Base-by-base conservation (phyloP, 2,329 filamentous ascomycete species). In the Lecanosticta acicola region DNA sequence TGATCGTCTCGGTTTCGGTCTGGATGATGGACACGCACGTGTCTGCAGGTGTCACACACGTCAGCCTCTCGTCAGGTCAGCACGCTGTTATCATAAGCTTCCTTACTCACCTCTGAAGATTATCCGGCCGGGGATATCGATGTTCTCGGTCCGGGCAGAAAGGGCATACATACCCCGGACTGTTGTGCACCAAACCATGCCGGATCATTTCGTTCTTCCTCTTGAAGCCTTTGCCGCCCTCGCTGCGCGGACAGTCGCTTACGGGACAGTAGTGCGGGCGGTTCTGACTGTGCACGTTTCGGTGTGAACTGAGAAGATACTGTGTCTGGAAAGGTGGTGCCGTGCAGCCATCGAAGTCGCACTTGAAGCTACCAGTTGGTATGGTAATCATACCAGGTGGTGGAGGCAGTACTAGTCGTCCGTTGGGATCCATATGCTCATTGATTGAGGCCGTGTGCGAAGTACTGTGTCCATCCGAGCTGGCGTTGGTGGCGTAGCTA, bases 71-170 rank as follows among this genome's bases (percentile, higher is more conserved):
- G 7, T 14, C 16, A 5, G 5, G n/a, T 35, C 33, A 35, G 10
- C 17, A 13, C 5, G 24, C 24, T 29, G 5, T 11, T 11, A 11
- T 11, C 11, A 11, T 29, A 29, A 29, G 24, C 24, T 29, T n/a
- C n/a, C n/a, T n/a, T 29, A 29, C 24, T 55, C 74, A 94, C 87
- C 91, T 82, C 72, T 96, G 91, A 45, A 98, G 71, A 72, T 97
- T 97, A 66, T 98, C 93, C 26, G 93, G 93, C 57, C 93, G 77
- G 3, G 93, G 93, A 65, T 97, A 97, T 63, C 85, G 90, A 66
- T 96, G 91, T 64, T 96, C 89, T 55, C 89, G 78, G 60, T 95
- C 89, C 1, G 88, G 86, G 66, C 93, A 98, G 63, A 96, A 97
- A 0, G 93, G 93, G 66, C 93, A 98, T 21, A 95, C 83, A 61